These are phyloP conservation scores for Eimeria zaria DNA, from an alignment of 169 alveolate genomes.

Conservation along the genomic window DNA sequence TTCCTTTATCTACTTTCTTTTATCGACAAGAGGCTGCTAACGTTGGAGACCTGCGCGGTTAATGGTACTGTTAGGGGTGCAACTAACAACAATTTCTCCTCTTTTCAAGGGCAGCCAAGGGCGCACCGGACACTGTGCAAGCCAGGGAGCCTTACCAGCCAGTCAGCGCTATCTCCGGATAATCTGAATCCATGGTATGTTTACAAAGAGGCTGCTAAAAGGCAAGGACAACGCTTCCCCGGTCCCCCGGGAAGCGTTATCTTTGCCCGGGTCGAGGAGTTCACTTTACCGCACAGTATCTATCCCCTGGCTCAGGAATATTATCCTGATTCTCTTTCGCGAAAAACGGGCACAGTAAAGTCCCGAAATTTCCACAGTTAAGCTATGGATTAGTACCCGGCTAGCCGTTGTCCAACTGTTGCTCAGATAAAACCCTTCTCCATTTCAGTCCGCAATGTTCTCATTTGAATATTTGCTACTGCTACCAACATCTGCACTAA, in stretches of 20 bases:
- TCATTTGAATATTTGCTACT: slow-evolving; percentile 96
- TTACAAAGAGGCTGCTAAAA: slow-evolving; percentile 89
- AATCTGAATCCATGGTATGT: slow-evolving; percentile 94
- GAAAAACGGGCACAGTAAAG: slow-evolving; percentile 37
- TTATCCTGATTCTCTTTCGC: slow-evolving; percentile 61
- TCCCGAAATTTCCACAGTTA: slow-evolving; percentile 86
- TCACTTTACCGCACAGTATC: slow-evolving; percentile 94
- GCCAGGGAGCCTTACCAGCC: slow-evolving; percentile 93
- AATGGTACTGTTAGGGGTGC: slow-evolving; percentile 95
- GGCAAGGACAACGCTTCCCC: slow-evolving; percentile 94
- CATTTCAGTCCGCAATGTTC: slow-evolving; percentile 97
- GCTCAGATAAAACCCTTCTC: slow-evolving; percentile 97
- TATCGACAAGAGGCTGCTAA: slow-evolving; percentile 97
- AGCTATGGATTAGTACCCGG: slow-evolving; percentile 95
- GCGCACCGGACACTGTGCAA: slow-evolving; percentile 90
- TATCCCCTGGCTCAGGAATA: slow-evolving; percentile 95
- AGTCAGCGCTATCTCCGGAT: slow-evolving; percentile 94
- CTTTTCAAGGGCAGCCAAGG: slow-evolving; percentile 87
- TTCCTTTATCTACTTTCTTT: slow-evolving; percentile 96
- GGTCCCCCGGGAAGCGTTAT: too few relatives aligned
- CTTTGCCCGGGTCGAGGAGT: slow-evolving; percentile 88
- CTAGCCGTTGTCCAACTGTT: slow-evolving; percentile 96
- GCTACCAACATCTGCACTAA: slow-evolving; percentile 98
- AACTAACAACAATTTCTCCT: slow-evolving; percentile 91
- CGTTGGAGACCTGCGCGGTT: slow-evolving; percentile 98